Percentiles rank a stretch among this genome's conserved stretches.
These are phyloP conservation scores for Candida ortonii DNA, from an alignment of 805 yeast species.

Conservation along the genomic window DNA sequence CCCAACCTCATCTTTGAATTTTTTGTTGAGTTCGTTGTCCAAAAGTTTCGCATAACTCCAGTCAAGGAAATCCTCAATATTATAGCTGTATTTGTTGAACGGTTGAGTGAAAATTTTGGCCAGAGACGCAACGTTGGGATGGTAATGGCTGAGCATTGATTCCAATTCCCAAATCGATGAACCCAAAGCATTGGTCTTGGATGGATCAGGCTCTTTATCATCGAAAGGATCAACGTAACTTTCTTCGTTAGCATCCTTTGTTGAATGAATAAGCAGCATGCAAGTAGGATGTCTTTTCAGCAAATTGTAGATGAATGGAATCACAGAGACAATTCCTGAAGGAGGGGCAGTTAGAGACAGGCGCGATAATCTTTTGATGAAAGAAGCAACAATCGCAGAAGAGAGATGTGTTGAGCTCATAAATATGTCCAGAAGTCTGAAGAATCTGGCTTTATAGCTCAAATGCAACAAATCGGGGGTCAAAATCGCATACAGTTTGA, in stretches of 20 bases:
- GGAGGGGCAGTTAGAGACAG: conserved; percentile 78
- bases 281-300: conserved; percentile 91
- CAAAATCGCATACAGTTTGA: conserved; percentile 75
- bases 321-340: conserved; percentile 77
- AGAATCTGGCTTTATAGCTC: conserved; percentile 79
- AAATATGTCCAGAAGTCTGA: conserved; percentile 82
- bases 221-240: conserved; percentile 66
- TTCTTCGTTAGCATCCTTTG: conserved; percentile 35
- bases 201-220: conserved; percentile 65
- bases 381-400: conserved; percentile 79
- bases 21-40: conserved; percentile 62
- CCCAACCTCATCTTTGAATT: conserved; percentile 69
- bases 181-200: conserved; percentile 70
- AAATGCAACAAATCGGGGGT: conserved; percentile 75
- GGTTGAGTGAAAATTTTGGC: conserved; percentile 89
- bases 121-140: conserved; percentile 90
- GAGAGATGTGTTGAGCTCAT: conserved; percentile 85
- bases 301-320: conserved; percentile 90
- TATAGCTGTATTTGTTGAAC: conserved; percentile 79
- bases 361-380: conserved; percentile 78
- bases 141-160: conserved; percentile 73
- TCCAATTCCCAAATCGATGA: conserved; percentile 93
- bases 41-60: conserved; percentile 74
- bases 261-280: conserved; percentile 78
- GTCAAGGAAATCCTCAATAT: conserved; percentile 91